Evolutionary conservation across 805 yeast species (phyloP), one percentile per base, ranked within the genome.

Genomic region (Schwanniomyces sp.): DNA sequence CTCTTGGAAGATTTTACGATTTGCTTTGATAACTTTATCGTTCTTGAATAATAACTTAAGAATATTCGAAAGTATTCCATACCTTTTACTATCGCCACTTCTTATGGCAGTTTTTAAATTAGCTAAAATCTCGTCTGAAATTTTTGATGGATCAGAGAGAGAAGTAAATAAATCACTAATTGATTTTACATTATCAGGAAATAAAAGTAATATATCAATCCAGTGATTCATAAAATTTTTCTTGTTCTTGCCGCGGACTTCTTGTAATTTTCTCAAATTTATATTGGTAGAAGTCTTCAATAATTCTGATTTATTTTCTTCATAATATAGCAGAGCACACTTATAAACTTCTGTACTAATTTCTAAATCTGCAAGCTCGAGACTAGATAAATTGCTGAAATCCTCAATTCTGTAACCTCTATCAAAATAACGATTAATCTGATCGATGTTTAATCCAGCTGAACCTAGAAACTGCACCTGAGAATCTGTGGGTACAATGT

Each of bases 401-500:
- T 52, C 55, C 5, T 44, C 34, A 34, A 63, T 43, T 39, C 51
- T 53, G 10, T 48, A 47, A 3, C 49, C 55, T 49, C 64, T 63
- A 39, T 62, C 59, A 54, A 65, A 66, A 38, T 53, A 66, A 40
- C 59, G 67, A n/a, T 54, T 54, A 1, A 69, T 64, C 41, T 63
- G 63, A 1, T 52, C 27, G 24, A 54, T 60, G 5, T 59, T 27
- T 45, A 64, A 44, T 4, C 68, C 70, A 8, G 57, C 47, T 4
- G 56, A 51, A 7, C 51, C 52, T 43, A 67, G 56, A 44, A 59
- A 66, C 6, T 58, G 54, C 7, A 66, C 52, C 50, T 66, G 66
- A 6, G 57, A 58, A n/a, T 48, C 36, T 10, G 71, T 74, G 18
- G 79, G 78, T 6, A 70, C 59, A 2, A 76, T 79, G 24, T 71